Base-by-base conservation (phyloP, 2,329 filamentous ascomycete genomes). In the Exophiala oligosperma region DNA sequence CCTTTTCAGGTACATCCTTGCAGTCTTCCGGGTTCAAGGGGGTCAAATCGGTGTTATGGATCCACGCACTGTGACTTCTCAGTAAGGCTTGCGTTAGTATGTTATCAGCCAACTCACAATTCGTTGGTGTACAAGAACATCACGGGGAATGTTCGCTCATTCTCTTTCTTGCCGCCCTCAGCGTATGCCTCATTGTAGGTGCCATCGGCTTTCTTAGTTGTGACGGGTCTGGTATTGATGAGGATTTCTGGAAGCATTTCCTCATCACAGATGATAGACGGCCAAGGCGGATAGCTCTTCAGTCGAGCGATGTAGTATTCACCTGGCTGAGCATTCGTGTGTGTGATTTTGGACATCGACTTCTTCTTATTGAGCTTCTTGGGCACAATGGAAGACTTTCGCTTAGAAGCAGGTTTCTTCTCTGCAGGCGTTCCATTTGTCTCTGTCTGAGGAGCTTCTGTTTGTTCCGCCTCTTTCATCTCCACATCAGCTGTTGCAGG, bases 71-170 rank as follows among this genome's bases (percentile, higher is more conserved):
- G 67, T 57, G 21, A 37, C 52, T 11, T 23, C 55, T 70, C 47
- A 70, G 67, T 51, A 56, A 21, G 11, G 8, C 9, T 35, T 35
- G 32, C 6, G 32, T 9, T 7, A 11, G 9, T 35, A 35, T 35
- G 32, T 6, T 35, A 35, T 11, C 7, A 9, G 6, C 37, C 24
- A 9, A 85, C 93, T 85, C 78, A 99, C 94, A 99, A 97, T 81
- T 97, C 93, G 70, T 97, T 97, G 38, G 92, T 96, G 64, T 85
- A 81, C 51, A 97, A 79, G 73, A 96, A 97, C 93, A 97, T 97
- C 70, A 97, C 87, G 4, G 93, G 91, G 72, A 92, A 97, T 29
- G 89, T 92, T 63, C 93, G 85, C 74, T 97, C 92, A 61, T 87
- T 84, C 43, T 84, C 86, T 65, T 92, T 89, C 79, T 94, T 94